phyloP scores from a whole-genome alignment of 2,329 filamentous ascomycete species.

The Rhinocladiella mackenziei region DNA sequence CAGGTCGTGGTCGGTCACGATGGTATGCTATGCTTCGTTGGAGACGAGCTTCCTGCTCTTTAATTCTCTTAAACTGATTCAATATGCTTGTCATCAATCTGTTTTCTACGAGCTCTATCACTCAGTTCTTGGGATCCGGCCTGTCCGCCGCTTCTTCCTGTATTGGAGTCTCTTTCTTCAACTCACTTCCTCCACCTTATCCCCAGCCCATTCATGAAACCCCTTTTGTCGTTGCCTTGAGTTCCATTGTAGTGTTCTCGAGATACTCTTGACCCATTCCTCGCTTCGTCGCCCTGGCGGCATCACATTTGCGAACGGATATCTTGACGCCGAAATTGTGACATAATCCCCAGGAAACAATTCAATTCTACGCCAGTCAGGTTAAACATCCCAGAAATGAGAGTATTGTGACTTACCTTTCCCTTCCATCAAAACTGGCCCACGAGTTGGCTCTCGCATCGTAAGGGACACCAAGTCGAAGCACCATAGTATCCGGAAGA shows the following conservation, averaged over 20 bases:
- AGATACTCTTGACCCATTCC: constrained; percentile 50
- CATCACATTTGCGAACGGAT: constrained; percentile 50
- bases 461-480: constrained; percentile 91
- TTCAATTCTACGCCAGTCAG: constrained; percentile 40
- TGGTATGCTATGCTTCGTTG: neutral
- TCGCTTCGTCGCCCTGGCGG: constrained; percentile 43
- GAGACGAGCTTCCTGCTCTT: neutral
- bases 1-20: no score
- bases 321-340: constrained; percentile 50
- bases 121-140: constrained; percentile 1
- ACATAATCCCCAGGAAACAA: constrained; percentile 50
- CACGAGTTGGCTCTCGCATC: constrained; percentile 83
- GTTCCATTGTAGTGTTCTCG: constrained; percentile 50
- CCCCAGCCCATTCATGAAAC: constrained; percentile 32
- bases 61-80: neutral
- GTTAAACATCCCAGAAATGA: neutral
- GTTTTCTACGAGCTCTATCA: neutral
- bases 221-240: constrained; percentile 46
- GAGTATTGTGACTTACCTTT: constrained; percentile 51
- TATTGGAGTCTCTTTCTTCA: neutral
- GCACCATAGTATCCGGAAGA: constrained; percentile 88
- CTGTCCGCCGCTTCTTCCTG: constrained; percentile 4
- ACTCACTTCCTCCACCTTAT: constrained; percentile 6
- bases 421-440: constrained; percentile 96
- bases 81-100: neutral